Base-by-base conservation (phyloP, 371 early-diverging fungal genomes). In the Syncephalastrum racemosum region DNA sequence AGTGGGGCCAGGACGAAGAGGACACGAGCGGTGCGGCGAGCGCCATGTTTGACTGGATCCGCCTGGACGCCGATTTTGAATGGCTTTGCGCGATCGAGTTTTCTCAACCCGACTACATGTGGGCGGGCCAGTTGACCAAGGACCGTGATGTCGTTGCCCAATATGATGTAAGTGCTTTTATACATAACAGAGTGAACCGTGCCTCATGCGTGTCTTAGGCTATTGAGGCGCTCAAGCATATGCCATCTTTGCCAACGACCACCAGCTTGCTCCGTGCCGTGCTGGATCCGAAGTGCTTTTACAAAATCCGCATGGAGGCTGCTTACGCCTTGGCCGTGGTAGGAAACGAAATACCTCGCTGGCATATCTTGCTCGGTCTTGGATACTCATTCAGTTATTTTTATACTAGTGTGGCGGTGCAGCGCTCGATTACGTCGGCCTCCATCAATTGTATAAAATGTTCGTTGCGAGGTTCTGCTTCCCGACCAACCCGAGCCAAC, bases 131-230 rank as follows among this genome's bases (percentile, higher is more conserved):
- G 68, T 75, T 99, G 50, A 86, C 89, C 20, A 89, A 93, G 59
- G 99, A 99, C 65, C 83, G 93, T 49, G 97, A 98, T 71, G 95
- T 99, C 4, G 87, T 92, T 5, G 97, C 98, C 8, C 99, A 99
- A 62, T 85, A 90, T 55, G 99, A 99, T 51, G 78, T 63, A 55
- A 45, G 46, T 4, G 13, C 18, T 19, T 46, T 10, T 7, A 42
- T 49, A 18, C 3, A 14, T 4, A 7, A 5, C 3, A 56, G 36
- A 10, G 13, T 16, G 20, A 47, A 15, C 12, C 15, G 14, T 8
- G 6, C 4, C 31, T 36, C 27, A 45, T 24, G 40, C 2, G n/a
- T 23, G 27, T 22, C 19, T 16, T 52, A 72, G 64, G 93, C 94
- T n/a, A 82, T 92, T 36, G 69, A 77, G 41, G 89, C 89, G 2